Percentiles rank a stretch among this genome's conserved stretches.
phyloP scores from a whole-genome alignment of 129 eudicot species.

The Escallonia rubra region DNA sequence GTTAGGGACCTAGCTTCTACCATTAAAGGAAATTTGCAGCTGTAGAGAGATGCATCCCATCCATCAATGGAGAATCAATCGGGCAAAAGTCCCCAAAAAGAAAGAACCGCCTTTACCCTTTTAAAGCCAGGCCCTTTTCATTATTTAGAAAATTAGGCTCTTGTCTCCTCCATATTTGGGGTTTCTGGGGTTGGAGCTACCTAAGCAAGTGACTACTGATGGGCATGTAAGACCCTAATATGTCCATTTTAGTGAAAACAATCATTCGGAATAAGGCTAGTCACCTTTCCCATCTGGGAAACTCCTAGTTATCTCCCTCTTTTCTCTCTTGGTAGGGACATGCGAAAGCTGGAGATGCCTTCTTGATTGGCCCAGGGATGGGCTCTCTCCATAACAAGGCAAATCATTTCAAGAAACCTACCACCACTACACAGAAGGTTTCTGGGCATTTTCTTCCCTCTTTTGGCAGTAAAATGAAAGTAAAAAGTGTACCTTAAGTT shows the following conservation, averaged over 20 bases:
- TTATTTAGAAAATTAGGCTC: slow-evolving; percentile 4
- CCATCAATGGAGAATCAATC: not conserved
- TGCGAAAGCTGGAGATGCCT: too few relatives aligned
- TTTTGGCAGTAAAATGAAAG: too few relatives aligned
- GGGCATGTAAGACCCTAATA: not conserved
- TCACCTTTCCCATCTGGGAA: not conserved
- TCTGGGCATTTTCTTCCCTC: too few relatives aligned
- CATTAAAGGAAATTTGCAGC: not conserved
- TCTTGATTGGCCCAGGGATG: too few relatives aligned
- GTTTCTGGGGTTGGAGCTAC: not conserved
- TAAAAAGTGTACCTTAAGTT: too few relatives aligned
- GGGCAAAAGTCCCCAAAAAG: not conserved
- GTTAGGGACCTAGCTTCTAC: not conserved
- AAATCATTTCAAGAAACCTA: too few relatives aligned
- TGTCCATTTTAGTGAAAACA: not conserved
- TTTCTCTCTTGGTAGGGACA: too few relatives aligned
- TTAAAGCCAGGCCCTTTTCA: not conserved
- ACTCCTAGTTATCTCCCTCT: not conserved
- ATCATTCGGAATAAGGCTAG: not conserved
- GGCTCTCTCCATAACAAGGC: too few relatives aligned
- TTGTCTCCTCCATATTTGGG: slow-evolving; percentile 8
- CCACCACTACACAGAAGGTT: too few relatives aligned
- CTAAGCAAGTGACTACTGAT: not conserved
- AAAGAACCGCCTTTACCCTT: not conserved
- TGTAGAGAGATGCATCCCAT: not conserved